A percentile compares a stretch with the other conserved stretches of the same genome.
Evolutionary conservation across 78 protist species (phyloP).

Genomic region (Cyanophora paradoxa): DNA sequence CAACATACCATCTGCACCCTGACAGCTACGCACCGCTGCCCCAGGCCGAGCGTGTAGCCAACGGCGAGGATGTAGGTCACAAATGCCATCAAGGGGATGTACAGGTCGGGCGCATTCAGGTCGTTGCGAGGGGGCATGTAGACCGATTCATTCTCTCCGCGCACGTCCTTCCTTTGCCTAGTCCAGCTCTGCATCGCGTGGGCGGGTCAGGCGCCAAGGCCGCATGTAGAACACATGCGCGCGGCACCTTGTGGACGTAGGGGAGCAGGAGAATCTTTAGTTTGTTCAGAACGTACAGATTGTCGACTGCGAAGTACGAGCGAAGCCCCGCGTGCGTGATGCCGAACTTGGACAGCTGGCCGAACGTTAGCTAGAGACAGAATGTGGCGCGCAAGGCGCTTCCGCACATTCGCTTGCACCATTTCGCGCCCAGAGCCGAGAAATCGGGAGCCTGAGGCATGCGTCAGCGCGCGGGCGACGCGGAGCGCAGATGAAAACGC

Average conservation of each 20-base stretch:
- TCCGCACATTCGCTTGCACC: no score
- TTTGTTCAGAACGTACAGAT: slow-evolving; percentile 64
- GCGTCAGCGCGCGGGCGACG: no score
- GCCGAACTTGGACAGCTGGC: no score
- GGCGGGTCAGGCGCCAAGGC: no score
- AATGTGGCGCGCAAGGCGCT: no score
- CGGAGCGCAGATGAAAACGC: no score
- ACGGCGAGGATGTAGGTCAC: slow-evolving; percentile 67
- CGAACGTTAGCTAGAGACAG: no score
- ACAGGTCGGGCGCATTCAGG: slow-evolving; percentile 76
- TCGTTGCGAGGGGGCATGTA: slow-evolving; percentile 64
- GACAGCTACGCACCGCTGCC: background rate
- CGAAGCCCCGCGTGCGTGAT: no score
- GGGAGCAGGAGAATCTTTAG: slow-evolving; percentile 59
- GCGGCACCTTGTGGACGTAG: slow-evolving; percentile 5
- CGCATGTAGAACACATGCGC: no score
- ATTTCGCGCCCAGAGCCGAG: no score
- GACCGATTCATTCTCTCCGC: background rate
- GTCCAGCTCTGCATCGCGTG: background rate
- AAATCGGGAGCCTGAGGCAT: no score
- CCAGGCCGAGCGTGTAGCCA: slow-evolving; percentile 45
- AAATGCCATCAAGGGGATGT: slow-evolving; percentile 75
- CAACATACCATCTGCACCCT: background rate
- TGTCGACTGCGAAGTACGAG: slow-evolving; percentile 74
- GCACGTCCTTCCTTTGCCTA: background rate